Base-by-base conservation (phyloP, 495 filamentous ascomycete species). In the Annulohypoxylon stygium region DNA sequence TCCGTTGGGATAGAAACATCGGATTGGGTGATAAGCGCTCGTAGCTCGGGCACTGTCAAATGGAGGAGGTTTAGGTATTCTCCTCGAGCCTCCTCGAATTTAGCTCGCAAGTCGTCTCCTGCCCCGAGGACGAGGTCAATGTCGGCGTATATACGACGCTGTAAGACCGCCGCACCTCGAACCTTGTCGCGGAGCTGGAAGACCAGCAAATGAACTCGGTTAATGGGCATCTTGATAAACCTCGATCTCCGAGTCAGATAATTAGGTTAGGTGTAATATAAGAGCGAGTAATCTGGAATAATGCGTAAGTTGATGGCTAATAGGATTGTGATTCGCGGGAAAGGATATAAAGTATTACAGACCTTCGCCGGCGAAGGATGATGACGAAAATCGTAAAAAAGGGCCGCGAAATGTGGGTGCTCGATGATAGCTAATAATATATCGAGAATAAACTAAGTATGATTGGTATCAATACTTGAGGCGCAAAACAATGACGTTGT, bases 1-100 rank as follows among this genome's bases (percentile, higher is more conserved):
- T 65, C 60, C 0, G 36, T 36, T 7, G 59, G 34, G 7, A 34
- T 7, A 3, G 20, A 2, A 0, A 61, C 12, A 1, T 73, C 61
- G 11, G 61, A 11, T 8, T 23, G 58, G 0, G 11, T 3, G n/a
- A 73, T 73, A 0, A 9, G 36, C 4, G 65, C 36, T 5, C 71
- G 71, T 9, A 73, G 39, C 14, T 69, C 16, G 2, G 5, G 3
- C 1, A 69, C 9, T 14, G 65, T 57, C 1, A 73, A 61, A 2
- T 25, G n/a, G 37, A 73, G 33, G 39, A 48, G 20, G 2, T 61
- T 25, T 12, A 73, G 55, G 20, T 73, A 73, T 2, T 30, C 7
- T 7, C 30, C 0, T 34, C 65, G 43, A 9, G 45, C 55, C 11
- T 48, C 54, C 6, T 69, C 26, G 55, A 73, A 73, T 4, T 8